Percentiles rank a stretch among this genome's conserved stretches.
phyloP scores from a whole-genome alignment of 371 early-diverging fungal genomes.

The Blyttiomyces sp. region DNA sequence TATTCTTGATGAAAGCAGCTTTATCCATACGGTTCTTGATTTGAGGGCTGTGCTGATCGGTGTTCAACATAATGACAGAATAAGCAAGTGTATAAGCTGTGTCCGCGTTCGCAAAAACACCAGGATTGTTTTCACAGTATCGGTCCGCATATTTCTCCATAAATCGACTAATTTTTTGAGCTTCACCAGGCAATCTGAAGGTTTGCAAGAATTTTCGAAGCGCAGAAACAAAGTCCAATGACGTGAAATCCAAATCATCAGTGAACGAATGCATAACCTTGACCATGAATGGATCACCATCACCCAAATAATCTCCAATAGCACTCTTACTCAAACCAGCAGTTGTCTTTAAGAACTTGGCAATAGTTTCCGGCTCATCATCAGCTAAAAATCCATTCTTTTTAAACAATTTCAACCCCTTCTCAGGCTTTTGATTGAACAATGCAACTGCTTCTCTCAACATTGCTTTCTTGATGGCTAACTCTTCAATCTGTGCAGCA shows the following conservation, averaged over 20 bases:
- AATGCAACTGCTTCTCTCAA: conserved; percentile 34
- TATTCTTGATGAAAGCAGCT: conserved; percentile 55
- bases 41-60: conserved; percentile 59
- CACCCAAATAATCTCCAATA: conserved; percentile 56
- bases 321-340: conserved; percentile 41
- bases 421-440: conserved; percentile 47
- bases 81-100: conserved; percentile 62
- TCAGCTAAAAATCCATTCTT: conserved; percentile 38
- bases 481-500: conserved; percentile 25
- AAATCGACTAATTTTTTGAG: conserved; percentile 58
- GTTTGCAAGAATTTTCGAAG: conserved; percentile 57
- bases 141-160: conserved; percentile 64
- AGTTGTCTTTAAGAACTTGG: conserved; percentile 37
- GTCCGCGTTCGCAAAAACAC: conserved; percentile 52
- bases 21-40: conserved; percentile 58
- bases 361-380: conserved; percentile 38
- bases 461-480: conserved; percentile 38
- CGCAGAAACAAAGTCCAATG: conserved; percentile 51
- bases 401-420: conserved; percentile 43
- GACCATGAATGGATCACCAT: conserved; percentile 40
- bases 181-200: conserved; percentile 66
- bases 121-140: conserved; percentile 54
- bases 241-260: conserved; percentile 54
- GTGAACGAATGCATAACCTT: conserved; percentile 57
- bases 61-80: conserved; percentile 68